Conservation (phyloP, 163 green algal genomes). For the Chlamydomonas reinhardtii region DNA sequence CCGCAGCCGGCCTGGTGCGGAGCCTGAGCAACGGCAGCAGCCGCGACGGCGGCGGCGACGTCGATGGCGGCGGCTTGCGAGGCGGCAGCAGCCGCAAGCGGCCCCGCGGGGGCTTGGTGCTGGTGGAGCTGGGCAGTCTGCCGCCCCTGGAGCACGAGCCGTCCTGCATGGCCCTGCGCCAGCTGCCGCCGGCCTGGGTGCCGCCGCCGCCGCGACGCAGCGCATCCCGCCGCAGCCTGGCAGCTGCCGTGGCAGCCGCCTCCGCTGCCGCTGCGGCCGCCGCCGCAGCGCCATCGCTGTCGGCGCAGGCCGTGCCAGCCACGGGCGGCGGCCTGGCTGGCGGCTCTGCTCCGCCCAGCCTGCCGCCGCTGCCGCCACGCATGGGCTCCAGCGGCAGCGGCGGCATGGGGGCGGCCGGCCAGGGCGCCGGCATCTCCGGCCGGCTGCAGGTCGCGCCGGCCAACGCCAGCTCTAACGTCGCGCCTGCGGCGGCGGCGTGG, state of each 20-base stretch:
- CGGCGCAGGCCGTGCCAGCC: background rate
- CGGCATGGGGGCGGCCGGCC: background rate
- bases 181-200: background rate
- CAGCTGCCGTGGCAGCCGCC: background rate
- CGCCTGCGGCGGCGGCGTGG: background rate
- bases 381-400: background rate
- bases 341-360: background rate
- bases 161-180: conserved; percentile 27
- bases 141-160: conserved; percentile 17
- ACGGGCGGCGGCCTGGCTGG: background rate
- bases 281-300: background rate
- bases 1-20: background rate
- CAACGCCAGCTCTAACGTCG: background rate
- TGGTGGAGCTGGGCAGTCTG: conserved; percentile 5
- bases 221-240: background rate
- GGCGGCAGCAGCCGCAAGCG: conserved; percentile 32
- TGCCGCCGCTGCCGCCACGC: conserved; percentile 31
- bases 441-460: background rate
- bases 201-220: background rate
- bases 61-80: background rate
- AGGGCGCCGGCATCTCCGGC: background rate
- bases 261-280: background rate
- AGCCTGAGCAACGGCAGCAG: background rate
- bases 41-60: background rate
- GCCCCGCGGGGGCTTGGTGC: background rate